These are phyloP conservation scores for Schizonepeta tenuifolia DNA, from an alignment of 257 asterid species.

Conservation along the genomic window DNA sequence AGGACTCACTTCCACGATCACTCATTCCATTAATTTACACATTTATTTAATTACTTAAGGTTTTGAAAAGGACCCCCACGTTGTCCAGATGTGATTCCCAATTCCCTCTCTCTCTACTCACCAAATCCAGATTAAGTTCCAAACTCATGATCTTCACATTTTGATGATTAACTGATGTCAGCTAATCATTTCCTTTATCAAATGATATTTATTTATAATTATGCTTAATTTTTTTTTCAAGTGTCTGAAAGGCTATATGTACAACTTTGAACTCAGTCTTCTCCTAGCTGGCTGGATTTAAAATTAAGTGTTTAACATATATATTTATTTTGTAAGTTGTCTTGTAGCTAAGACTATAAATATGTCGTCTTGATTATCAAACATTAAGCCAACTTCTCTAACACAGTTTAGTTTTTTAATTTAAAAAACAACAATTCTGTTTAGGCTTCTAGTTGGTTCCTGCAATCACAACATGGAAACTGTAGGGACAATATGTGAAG, in stretches of 20 bases:
- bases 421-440: not conserved
- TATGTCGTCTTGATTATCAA: constrained; percentile 5
- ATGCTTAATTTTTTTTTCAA: constrained; percentile 12
- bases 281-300: constrained; percentile 36
- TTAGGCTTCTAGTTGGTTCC: not conserved
- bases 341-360: constrained; percentile 40
- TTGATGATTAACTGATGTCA: constrained; percentile 31
- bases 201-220: constrained; percentile 36
- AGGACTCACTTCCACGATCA: constrained; percentile 36
- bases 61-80: constrained; percentile 40
- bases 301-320: not conserved
- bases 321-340: not conserved
- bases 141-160: constrained; percentile 7
- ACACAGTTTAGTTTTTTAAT: not conserved
- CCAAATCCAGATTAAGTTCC: constrained; percentile 19
- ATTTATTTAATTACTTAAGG: not conserved
- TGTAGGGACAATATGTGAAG: constrained; percentile 43
- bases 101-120: constrained; percentile 11
- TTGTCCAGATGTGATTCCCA: constrained; percentile 34
- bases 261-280: constrained; percentile 32
- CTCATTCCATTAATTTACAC: not conserved
- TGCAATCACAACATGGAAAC: constrained; percentile 49
- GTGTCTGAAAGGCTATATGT: constrained; percentile 31
- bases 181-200: constrained; percentile 37
- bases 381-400: not conserved